Percentiles rank a stretch among this genome's conserved stretches.
Conservation (phyloP, 192 early-diverging fungal species). For the Jimgerdemannia flammicorona region DNA sequence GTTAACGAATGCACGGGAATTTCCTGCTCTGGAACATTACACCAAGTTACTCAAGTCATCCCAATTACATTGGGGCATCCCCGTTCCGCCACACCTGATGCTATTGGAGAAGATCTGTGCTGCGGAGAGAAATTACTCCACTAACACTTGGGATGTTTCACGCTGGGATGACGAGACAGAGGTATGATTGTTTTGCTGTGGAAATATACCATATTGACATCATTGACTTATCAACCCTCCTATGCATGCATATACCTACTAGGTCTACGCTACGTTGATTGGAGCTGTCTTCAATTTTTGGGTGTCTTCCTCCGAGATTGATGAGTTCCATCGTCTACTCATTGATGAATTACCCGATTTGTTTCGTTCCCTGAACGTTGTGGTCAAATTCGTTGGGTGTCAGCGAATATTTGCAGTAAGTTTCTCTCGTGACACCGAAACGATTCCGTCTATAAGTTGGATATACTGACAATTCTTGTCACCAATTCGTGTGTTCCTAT, state of each 20-base stretch:
- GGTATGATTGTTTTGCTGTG: neutral
- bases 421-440: neutral
- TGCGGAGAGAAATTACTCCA: neutral
- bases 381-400: neutral
- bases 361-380: neutral
- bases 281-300: neutral
- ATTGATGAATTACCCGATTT: neutral
- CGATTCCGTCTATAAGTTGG: neutral
- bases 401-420: neutral
- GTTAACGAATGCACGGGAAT: neutral
- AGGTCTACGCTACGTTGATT: neutral
- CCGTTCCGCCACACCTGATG: neutral
- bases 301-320: neutral
- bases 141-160: neutral
- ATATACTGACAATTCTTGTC: neutral
- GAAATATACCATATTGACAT: neutral
- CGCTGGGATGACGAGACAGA: neutral
- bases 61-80: neutral
- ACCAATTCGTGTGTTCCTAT: neutral
- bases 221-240: neutral
- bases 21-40: neutral
- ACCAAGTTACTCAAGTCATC: neutral
- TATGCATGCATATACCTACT: neutral
- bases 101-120: neutral
- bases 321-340: neutral